Base-by-base conservation (phyloP, 2,329 filamentous ascomycete genomes). In the Colletotrichum lini region DNA sequence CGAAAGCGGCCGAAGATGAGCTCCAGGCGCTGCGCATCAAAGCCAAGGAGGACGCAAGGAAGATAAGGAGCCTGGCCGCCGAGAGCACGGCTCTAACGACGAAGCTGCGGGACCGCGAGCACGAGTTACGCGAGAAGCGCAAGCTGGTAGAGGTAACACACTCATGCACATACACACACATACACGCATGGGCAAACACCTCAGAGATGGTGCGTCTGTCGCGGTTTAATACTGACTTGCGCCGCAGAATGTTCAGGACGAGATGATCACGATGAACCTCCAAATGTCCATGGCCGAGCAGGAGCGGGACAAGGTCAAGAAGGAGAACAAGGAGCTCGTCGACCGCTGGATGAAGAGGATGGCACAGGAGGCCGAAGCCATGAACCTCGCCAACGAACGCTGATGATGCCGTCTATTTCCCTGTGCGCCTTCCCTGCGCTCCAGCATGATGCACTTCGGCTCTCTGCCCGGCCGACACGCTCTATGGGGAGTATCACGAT, bases 281-380 rank as follows among this genome's bases (percentile, higher is more conserved):
- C 93, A 98, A 81, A 86, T 98, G 53, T 95, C 96, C 75, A 90
- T 98, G 85, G 91, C 92, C 3, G 95, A 97, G 80, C 89, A 95
- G 79, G 90, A 91, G 78, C 87, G 89, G 38, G 90, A 92, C 78
- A 91, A 90, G 80, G 84, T 97, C 73, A 89, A 91, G 78, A 88
- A 87, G 70, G 96, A 98, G 80, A 98, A 98, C 79, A 91, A 94
- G 78, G 93, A 98, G 75, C 86, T 99, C 66, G 91, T 98, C 64
- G 92, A 95, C 79, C 88, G 96, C 65, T 98, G 95, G 94, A 95
- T 98, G 93, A 91, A 90, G 78, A 88, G 92, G 74, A 96, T 96
- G 89, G 92, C 91, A 4, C 89, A 92, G 78, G 95, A 98, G 83
- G 96, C 94, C 13, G 93, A 96, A 67, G 91, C 90, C 73, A 95